A percentile compares a stretch with the other conserved stretches of the same genome.
Evolutionary conservation across 108 stramenopile species (phyloP).

Genomic region (Skeletonema marinoi): DNA sequence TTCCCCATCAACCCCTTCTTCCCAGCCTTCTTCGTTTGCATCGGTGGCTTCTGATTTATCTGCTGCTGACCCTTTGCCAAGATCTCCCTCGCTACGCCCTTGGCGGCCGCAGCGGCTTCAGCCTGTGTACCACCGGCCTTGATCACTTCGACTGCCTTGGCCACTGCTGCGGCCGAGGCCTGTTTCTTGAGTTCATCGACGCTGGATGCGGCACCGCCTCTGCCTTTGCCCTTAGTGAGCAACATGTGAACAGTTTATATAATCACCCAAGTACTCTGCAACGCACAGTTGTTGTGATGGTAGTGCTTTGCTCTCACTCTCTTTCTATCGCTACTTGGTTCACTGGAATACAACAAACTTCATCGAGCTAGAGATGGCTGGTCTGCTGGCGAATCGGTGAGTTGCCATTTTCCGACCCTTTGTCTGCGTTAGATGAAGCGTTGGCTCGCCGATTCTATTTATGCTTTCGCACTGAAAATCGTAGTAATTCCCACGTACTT

Average conservation of each 20-base stretch:
- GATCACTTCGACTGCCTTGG: background rate
- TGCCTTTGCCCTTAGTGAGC: background rate
- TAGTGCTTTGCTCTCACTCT: too few relatives aligned
- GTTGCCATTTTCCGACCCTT: too few relatives aligned
- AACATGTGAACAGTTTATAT: background rate
- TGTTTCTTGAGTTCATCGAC: slow-evolving; percentile 1
- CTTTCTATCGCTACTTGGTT: too few relatives aligned
- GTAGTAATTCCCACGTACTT: too few relatives aligned
- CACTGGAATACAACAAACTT: too few relatives aligned
- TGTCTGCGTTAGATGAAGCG: too few relatives aligned
- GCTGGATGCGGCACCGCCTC: background rate
- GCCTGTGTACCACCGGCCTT: background rate
- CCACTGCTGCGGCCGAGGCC: background rate
- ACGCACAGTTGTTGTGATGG: too few relatives aligned
- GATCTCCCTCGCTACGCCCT: background rate
- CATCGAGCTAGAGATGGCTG: too few relatives aligned
- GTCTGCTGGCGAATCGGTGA: too few relatives aligned
- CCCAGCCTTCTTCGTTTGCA: background rate
- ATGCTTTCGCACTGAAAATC: too few relatives aligned
- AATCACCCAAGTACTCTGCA: too few relatives aligned
- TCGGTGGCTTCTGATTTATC: background rate
- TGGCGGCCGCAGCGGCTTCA: background rate
- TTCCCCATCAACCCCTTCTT: background rate
- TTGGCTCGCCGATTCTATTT: too few relatives aligned
- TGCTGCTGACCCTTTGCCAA: background rate